A percentile compares a stretch with the other conserved stretches of the same genome.
These are phyloP conservation scores for Pyrrhoderma lamaoense DNA, from an alignment of 1,284 basidiomycete genomes.

Conservation along the genomic window DNA sequence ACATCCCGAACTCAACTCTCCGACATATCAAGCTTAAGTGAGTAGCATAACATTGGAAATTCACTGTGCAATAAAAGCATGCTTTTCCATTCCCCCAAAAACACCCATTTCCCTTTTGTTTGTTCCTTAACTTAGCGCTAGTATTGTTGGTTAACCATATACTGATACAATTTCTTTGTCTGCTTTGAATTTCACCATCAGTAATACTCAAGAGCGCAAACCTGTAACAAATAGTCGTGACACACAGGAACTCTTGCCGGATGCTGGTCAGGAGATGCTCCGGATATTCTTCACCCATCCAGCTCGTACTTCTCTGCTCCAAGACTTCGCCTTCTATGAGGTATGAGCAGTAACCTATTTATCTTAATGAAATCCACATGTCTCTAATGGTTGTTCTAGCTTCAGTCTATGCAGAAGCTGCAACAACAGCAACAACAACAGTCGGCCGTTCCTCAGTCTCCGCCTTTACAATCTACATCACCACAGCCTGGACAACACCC, in stretches of 20 bases:
- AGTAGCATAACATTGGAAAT: conserved; percentile 20
- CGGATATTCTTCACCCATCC: conserved; percentile 90
- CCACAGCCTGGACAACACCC: conserved; percentile 37
- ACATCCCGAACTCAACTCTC: conserved; percentile 82
- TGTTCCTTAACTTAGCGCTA: background rate
- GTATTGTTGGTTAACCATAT: conserved; percentile 20
- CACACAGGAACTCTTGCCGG: conserved; percentile 87
- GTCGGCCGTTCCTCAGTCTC: conserved; percentile 25
- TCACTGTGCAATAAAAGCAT: too few species aligned
- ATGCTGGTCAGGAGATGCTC: conserved; percentile 91
- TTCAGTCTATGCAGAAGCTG: conserved; percentile 73
- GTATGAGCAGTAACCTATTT: conserved; percentile 33
- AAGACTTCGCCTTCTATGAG: conserved; percentile 93
- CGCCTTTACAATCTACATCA: conserved; percentile 32
- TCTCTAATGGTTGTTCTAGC: conserved; percentile 32
- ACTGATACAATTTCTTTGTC: conserved; percentile 24
- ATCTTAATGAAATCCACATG: conserved; percentile 8
- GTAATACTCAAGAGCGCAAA: conserved; percentile 94
- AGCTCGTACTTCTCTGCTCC: conserved; percentile 82
- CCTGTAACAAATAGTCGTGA: conserved; percentile 92
- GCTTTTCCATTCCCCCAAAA: background rate
- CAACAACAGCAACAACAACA: conserved; percentile 37
- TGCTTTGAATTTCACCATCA: conserved; percentile 29
- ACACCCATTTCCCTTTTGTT: background rate
- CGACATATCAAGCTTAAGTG: conserved; percentile 82